Conservation (phyloP, 2,329 filamentous ascomycete species). For the Neospermospora avenae region DNA sequence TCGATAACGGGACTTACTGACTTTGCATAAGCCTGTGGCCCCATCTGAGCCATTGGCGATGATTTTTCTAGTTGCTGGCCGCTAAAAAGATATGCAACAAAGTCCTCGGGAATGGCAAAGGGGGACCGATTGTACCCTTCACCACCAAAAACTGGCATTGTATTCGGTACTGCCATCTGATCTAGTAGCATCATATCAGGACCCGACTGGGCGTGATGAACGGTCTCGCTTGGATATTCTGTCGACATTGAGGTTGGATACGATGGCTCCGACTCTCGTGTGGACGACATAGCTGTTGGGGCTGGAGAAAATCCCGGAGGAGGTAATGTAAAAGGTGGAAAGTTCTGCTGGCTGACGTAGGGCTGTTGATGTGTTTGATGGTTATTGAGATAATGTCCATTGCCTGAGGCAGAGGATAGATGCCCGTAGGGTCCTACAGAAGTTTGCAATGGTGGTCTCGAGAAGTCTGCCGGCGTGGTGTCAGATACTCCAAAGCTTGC, state of each 20-base stretch:
- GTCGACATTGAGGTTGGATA: constrained; percentile 32
- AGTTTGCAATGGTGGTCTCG: constrained; percentile 46
- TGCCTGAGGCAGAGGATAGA: constrained; percentile 50
- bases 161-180: constrained; percentile 60
- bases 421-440: constrained; percentile 49
- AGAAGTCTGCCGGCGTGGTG: constrained; percentile 37
- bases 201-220: constrained; percentile 36
- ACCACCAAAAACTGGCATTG: constrained; percentile 82
- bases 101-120: constrained; percentile 82
- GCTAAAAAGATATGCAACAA: constrained; percentile 81
- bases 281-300: constrained; percentile 35
- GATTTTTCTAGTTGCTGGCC: constrained; percentile 54
- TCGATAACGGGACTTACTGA: constrained; percentile 36
- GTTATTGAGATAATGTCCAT: constrained; percentile 40
- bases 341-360: constrained; percentile 60
- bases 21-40: constrained; percentile 48
- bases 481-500: constrained; percentile 34
- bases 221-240: constrained; percentile 34
- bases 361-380: constrained; percentile 44
- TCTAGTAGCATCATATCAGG: constrained; percentile 58
- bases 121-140: constrained; percentile 84
- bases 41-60: constrained; percentile 50
- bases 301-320: constrained; percentile 52
- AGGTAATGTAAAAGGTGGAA: constrained; percentile 60
- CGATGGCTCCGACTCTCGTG: constrained; percentile 28